Evolutionary conservation across 75 land plant genomes (phyloP), one percentile per base, ranked within the genome.

Genomic region (Cryptomeria japonica): DNA sequence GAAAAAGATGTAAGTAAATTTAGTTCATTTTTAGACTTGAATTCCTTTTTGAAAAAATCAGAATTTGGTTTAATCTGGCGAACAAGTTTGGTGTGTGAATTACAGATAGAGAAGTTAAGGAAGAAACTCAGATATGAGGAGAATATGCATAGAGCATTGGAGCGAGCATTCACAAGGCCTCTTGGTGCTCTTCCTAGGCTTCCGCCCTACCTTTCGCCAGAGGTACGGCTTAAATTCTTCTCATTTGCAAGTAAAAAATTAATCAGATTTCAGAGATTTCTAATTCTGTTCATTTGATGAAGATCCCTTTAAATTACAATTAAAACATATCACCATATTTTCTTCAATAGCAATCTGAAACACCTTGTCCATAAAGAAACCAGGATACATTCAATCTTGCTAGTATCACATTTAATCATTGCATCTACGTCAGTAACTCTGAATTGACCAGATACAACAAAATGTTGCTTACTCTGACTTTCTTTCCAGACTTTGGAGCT

Each of bases 401-500:
- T 64, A 25, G 39, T 87, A 28, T 39, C 85, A 31, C 47, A 28
- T 32, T 42, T 32, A 22, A 12, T 22, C 44, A 38, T 8, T 28
- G 3, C 58, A 83, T 42, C 41, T 42, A 39, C 44, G 7, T 87
- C 15, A 31, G 34, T 37, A 41, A 58, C 25, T 86, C 25, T 47
- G 61, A 25, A 64, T 82, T 44, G 53, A 32, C 15, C 46, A 37
- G 72, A 86, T 36, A 41, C 18, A 86, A 88, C 49, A 51, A 64
- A 64, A 51, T 55, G 31, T 61, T 84, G 42, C 61, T 75, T 64
- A 39, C 5, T 46, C 28, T 44, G 32, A 32, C 86, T 53, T 25
- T 79, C 22, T 42, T 37, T 91, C 89, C 92, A 97, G 99, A 93
- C 92, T 9, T 90, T 92, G 86, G 89, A 89, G 87, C 95, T 97